Evolutionary conservation across 495 filamentous ascomycete genomes (phyloP), one percentile per base, ranked within the genome.

Genomic region (Podospora pseudopauciseta): DNA sequence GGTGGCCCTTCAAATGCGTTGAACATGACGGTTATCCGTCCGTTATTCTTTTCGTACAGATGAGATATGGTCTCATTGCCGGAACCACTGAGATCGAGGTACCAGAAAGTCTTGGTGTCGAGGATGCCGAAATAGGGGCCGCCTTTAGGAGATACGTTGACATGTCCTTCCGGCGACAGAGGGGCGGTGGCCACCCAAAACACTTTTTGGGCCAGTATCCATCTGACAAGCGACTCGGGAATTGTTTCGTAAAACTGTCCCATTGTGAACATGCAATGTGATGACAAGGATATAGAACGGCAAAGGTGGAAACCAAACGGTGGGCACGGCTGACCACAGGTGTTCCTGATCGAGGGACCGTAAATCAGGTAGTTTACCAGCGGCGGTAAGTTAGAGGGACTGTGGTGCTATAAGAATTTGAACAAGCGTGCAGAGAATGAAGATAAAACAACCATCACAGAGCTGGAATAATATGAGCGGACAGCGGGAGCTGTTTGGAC

Each of bases 131-230:
- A 89, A 6, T 85, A 86, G 23, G 79, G 80, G 11, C 86, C 80
- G 30, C 89, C 89, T 75, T 92, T 92, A 54, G 90, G 90, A 0
- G 90, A 92, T 60, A 91, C 71, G 71, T 92, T 92, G 73, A 92
- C 76, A 66, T 85, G 83, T 0, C 81, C 82, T 2, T 79, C 75
- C 34, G 84, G 83, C 0, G 80, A 78, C 44, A 90, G 78, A 2
- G 90, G 90, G 1, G 90, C 88, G 15, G 89, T 87, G 16, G 87
- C 86, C 6, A 87, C 86, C 80, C 86, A 92, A 78, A 92, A 91
- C 65, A 91, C 72, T 63, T 84, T 84, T 71, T 92, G 90, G 2
- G 76, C 66, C 7, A 86, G 77, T 28, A 86, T 84, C 90, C 89
- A 92, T 64, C 83, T 73, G 28, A 73, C 73, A 0, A 90, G 73